phyloP scores from a whole-genome alignment of 495 filamentous ascomycete genomes.

The Jackrogersella multiformis region DNA sequence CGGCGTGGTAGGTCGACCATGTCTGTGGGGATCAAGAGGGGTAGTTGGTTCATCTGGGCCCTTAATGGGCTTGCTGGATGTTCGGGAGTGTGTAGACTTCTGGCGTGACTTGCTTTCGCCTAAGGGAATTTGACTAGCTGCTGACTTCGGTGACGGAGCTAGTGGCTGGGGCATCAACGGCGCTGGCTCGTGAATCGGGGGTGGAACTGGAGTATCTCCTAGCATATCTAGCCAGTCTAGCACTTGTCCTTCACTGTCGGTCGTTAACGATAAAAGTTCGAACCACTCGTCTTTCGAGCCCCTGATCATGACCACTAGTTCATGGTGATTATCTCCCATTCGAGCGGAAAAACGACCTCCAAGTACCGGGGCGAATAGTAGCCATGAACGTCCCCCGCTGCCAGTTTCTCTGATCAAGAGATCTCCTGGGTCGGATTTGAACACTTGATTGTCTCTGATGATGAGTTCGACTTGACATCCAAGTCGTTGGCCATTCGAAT shows the following conservation, averaged over 20 bases:
- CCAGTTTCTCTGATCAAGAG: slow-evolving; percentile 91
- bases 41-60: slow-evolving; percentile 38
- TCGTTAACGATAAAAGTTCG: slow-evolving; percentile 77
- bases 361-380: slow-evolving; percentile 87
- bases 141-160: slow-evolving; percentile 60
- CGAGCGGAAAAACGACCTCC: slow-evolving; percentile 78
- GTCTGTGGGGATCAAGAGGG: slow-evolving; percentile 39
- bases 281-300: slow-evolving; percentile 77
- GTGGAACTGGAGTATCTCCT: slow-evolving; percentile 78
- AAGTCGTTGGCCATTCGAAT: slow-evolving; percentile 88
- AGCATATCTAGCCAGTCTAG: slow-evolving; percentile 88
- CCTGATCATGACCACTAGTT: slow-evolving; percentile 87
- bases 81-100: slow-evolving; percentile 33
- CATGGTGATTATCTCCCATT: slow-evolving; percentile 70
- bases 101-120: slow-evolving; percentile 66
- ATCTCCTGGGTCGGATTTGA: slow-evolving; percentile 71
- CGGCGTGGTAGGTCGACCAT: slow-evolving; percentile 36
- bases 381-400: slow-evolving; percentile 73
- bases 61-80: slow-evolving; percentile 26
- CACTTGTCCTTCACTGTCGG: slow-evolving; percentile 77
- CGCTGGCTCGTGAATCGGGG: slow-evolving; percentile 51
- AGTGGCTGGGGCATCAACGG: slow-evolving; percentile 30
- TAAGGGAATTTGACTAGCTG: slow-evolving; percentile 73
- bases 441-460: slow-evolving; percentile 75
- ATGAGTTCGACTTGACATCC: slow-evolving; percentile 91